Percentiles rank a stretch among this genome's conserved stretches.
Evolutionary conservation across 1,284 basidiomycete species (phyloP).

Genomic region (Papiliotrema laurentii): DNA sequence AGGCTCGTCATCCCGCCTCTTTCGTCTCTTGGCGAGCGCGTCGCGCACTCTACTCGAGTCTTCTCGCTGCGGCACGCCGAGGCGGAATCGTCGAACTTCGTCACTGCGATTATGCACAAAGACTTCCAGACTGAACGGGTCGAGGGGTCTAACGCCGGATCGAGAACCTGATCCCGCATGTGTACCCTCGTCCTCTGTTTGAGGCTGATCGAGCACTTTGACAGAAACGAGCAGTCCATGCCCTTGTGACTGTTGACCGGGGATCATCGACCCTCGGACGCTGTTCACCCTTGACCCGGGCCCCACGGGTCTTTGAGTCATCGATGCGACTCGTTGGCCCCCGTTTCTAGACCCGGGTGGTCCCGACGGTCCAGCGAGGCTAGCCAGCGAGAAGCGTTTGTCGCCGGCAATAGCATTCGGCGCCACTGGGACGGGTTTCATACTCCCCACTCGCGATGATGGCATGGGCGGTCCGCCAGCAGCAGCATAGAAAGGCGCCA

Average conservation of each 20-base stretch:
- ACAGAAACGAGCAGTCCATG: constrained; percentile 63
- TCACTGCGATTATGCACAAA: constrained; percentile 83
- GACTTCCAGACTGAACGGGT: constrained; percentile 75
- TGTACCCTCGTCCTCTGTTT: constrained; percentile 3
- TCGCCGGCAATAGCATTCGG: constrained; percentile 45
- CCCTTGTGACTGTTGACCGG: constrained; percentile 1
- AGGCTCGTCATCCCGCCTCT: constrained; percentile 13
- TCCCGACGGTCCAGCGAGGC: constrained; percentile 14
- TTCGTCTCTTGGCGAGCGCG: constrained; percentile 16
- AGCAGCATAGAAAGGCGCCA: constrained; percentile 52
- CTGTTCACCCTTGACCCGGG: not conserved
- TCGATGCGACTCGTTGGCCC: constrained; percentile 5
- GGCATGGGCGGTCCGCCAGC: constrained; percentile 7
- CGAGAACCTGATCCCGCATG: too few relatives aligned
- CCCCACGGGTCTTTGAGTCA: constrained; percentile 3
- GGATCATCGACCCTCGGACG: not conserved
- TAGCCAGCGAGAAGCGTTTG: constrained; percentile 44
- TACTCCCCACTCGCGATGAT: constrained; percentile 1
- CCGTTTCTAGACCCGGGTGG: not conserved
- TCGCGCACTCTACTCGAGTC: constrained; percentile 37
- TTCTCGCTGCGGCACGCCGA: constrained; percentile 61
- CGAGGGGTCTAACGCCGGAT: constrained; percentile 58
- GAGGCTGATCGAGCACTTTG: constrained; percentile 54
- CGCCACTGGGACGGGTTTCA: constrained; percentile 1
- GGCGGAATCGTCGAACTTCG: constrained; percentile 69